These are phyloP conservation scores for Metschnikowia borealis DNA, from an alignment of 805 yeast genomes.

Conservation along the genomic window DNA sequence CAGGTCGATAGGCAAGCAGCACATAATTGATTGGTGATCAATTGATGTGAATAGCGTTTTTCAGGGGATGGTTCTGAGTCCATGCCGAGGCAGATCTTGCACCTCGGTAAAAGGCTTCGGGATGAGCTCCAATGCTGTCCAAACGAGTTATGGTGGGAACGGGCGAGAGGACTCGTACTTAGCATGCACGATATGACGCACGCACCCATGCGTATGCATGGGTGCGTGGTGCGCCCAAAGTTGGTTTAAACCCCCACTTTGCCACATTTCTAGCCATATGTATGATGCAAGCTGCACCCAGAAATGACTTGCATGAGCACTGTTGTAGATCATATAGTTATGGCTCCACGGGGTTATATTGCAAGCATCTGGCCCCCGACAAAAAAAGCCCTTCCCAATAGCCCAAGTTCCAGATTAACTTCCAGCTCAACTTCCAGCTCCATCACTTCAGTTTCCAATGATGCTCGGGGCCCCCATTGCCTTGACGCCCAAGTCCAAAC, in stretches of 20 bases:
- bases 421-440: neutral
- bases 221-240: neutral
- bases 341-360: neutral
- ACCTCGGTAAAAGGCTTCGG: neutral
- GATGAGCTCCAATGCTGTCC: neutral
- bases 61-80: no score
- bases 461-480: slow-evolving; percentile 10
- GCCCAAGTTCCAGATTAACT: neutral
- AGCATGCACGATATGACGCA: neutral
- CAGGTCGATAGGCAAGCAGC: no score
- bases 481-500: slow-evolving; percentile 5
- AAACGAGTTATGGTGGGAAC: neutral
- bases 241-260: neutral
- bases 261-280: neutral
- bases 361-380: neutral
- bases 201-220: neutral
- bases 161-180: neutral
- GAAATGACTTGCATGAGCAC: neutral
- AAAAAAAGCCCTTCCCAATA: neutral
- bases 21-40: no score
- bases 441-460: neutral
- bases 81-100: neutral
- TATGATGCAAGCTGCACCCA: neutral
- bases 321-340: neutral
- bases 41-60: no score